These are phyloP conservation scores for Lycium barbarum DNA, from an alignment of 257 asterid species.

Conservation along the genomic window DNA sequence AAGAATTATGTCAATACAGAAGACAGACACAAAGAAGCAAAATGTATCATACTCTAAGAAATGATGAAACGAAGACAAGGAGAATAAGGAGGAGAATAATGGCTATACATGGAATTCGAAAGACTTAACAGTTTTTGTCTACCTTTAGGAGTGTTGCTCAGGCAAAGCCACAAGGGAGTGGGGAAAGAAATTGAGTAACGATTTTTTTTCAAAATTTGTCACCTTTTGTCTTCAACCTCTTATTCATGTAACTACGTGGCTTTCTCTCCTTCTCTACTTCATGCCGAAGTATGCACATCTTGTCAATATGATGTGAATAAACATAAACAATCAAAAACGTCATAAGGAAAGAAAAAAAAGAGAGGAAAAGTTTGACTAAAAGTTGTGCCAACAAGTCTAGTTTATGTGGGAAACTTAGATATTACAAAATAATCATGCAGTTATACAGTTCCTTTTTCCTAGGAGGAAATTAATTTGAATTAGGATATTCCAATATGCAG, in stretches of 20 bases:
- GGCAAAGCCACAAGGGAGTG: neutral
- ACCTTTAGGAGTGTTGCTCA: neutral
- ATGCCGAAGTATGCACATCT: neutral
- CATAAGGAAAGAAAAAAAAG: neutral
- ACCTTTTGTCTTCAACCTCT: constrained; percentile 27
- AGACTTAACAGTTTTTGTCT: neutral
- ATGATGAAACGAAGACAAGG: no score
- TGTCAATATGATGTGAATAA: neutral
- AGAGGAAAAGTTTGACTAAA: neutral
- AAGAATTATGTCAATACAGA: neutral
- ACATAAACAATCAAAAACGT: neutral
- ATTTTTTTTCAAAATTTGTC: constrained; percentile 7
- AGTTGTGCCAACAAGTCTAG: neutral
- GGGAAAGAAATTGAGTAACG: constrained; percentile 12
- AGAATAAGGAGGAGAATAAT: no score
- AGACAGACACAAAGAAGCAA: neutral
- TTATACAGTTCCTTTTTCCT: no score
- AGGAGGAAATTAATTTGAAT: no score
- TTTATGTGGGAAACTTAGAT: constrained; percentile 1
- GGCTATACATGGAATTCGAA: neutral
- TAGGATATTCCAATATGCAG: no score
- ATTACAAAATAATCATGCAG: neutral
- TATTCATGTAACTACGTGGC: constrained; percentile 41
- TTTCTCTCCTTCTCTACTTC: constrained; percentile 43
- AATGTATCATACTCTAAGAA: neutral